Evolutionary conservation across 148 eudicot genomes (phyloP), one percentile per base, ranked within the genome.

Genomic region (Chenopodium berlandieri): DNA sequence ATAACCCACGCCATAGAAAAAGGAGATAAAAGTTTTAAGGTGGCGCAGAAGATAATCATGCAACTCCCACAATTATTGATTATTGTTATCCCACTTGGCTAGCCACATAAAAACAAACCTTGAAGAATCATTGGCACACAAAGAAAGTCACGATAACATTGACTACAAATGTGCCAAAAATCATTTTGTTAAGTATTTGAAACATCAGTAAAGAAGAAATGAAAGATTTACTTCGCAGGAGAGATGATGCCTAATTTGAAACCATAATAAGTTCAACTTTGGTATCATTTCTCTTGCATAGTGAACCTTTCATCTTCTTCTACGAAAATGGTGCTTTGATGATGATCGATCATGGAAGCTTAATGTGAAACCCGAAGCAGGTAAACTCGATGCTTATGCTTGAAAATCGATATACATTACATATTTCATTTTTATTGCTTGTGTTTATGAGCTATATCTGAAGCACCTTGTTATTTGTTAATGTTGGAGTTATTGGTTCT

Each of bases 171-270:
- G 62, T 56, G 17, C 17, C 4, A 19, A 56, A 14, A 56, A 56
- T 16, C 60, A 56, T 56, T 56, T 17, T 56, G 17, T 56, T 16
- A 10, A 48, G 52, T 12, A 48, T 48, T 48, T 48, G 12, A 56
- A 19, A 56, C 62, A 27, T 68, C 34, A 27, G 2, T 30, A 20
- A 68, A 68, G 71, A 17, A 68, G 71, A 10, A 68, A 22, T 68
- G 71, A 30, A 31, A 31, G 71, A 44, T 30, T 68, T 68, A 68
- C 71, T 68, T 22, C 71, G 44, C 71, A 68, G 71, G 71, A 68
- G 71, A n/a, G 40, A 68, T 30, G 71, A 68, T 68, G 6, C 71
- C 4, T 40, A n/a, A 68, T 30, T 67, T 67, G 71, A 67, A 67
- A 16, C 60, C 60, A 54, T 12, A 54, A 2, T 56, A 19, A 17